phyloP scores from a whole-genome alignment of 768 basidiomycete species.

The Leucogyrophana mollusca region DNA sequence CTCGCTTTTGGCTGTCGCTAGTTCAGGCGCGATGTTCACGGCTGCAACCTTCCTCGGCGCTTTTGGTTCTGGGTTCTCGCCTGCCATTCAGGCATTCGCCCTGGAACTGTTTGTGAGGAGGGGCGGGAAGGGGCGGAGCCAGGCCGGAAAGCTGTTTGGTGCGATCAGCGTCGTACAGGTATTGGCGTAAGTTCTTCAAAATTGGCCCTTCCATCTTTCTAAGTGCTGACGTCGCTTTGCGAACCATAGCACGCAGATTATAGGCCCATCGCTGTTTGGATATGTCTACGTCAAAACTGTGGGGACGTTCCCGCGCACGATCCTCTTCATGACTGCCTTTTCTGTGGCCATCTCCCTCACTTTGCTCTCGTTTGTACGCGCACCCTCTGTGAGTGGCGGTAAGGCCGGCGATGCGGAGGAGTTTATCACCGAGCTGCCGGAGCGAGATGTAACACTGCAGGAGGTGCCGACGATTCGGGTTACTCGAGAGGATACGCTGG shows the following conservation, averaged over 20 bases:
- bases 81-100: slow-evolving; percentile 70
- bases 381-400: slow-evolving; percentile 18
- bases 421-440: too few relatives aligned
- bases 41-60: slow-evolving; percentile 46
- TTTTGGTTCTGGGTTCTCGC: slow-evolving; percentile 62
- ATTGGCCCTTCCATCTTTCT: slow-evolving; percentile 9
- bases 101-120: slow-evolving; percentile 59
- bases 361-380: slow-evolving; percentile 46
- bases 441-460: too few relatives aligned
- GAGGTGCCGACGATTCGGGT: slow-evolving; percentile 1
- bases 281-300: slow-evolving; percentile 71
- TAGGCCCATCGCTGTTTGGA: slow-evolving; percentile 75
- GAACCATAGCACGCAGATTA: slow-evolving; percentile 52
- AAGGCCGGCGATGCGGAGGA: not conserved
- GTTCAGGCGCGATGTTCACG: slow-evolving; percentile 50
- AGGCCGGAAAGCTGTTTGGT: slow-evolving; percentile 77
- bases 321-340: slow-evolving; percentile 59
- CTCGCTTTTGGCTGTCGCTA: slow-evolving; percentile 46
- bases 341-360: slow-evolving; percentile 41
- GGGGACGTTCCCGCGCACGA: slow-evolving; percentile 60
- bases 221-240: not conserved
- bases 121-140: slow-evolving; percentile 42
- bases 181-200: slow-evolving; percentile 43
- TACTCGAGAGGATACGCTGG: slow-evolving; percentile 1
- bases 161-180: slow-evolving; percentile 75